Conservation (phyloP, 2,329 filamentous ascomycete species). For the Aspergillus nomiae region DNA sequence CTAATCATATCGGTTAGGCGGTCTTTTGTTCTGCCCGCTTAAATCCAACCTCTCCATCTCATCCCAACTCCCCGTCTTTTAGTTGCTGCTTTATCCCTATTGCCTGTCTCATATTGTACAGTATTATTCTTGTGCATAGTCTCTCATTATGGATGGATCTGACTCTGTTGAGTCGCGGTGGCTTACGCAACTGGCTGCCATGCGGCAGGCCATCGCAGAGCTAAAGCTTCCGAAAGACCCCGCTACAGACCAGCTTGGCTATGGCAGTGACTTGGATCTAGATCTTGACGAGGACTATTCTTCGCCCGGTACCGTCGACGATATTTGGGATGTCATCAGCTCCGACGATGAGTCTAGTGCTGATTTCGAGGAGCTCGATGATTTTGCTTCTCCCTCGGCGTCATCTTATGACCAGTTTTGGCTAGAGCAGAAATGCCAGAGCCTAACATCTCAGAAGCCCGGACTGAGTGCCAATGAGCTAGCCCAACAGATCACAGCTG, state of each 20-base stretch:
- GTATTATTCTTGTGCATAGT: not conserved
- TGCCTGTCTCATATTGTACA: not conserved
- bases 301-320: constrained; percentile 66
- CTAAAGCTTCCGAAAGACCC: constrained; percentile 60
- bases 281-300: constrained; percentile 66
- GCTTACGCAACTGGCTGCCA: constrained; percentile 80
- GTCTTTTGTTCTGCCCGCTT: not conserved
- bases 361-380: constrained; percentile 59
- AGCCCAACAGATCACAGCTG: constrained; percentile 72
- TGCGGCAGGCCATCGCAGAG: constrained; percentile 81
- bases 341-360: constrained; percentile 70
- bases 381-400: constrained; percentile 32
- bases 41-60: constrained; percentile 9
- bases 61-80: not conserved
- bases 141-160: constrained; percentile 17
- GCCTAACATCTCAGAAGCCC: constrained; percentile 65
- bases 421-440: constrained; percentile 69
- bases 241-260: constrained; percentile 43
- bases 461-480: constrained; percentile 71
- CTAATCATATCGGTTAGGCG: not conserved
- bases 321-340: constrained; percentile 91
- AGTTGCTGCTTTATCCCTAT: not conserved
- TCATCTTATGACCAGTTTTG: constrained; percentile 63
- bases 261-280: constrained; percentile 57
- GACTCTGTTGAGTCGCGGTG: constrained; percentile 61